Evolutionary conservation across 768 basidiomycete species (phyloP), one percentile per base, ranked within the genome.

Genomic region (Lentinula edodes): DNA sequence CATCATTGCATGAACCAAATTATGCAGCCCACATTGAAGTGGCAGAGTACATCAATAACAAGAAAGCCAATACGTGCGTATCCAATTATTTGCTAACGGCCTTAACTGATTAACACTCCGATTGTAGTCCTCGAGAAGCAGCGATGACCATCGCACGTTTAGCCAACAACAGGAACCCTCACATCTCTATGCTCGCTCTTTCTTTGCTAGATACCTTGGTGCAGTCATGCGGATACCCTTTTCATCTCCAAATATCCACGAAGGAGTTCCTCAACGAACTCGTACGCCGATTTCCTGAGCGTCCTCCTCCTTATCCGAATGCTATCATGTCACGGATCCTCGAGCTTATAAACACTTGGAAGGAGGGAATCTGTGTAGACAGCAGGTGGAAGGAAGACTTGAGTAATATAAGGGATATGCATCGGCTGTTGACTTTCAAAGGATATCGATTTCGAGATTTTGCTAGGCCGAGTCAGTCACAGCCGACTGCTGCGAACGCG

Each of bases 241-340:
- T 99, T 61, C 97, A 98, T 71, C 87, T 99, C 23, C 97, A 99
- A 73, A 91, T 98, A 67, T 81, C 90, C 16, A 98, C 96, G 45
- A 98, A 99, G 70, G 97, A 98, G 69, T 99, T 98, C 71, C 80
- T 98, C 16, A 99, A 99, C 75, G 97, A 98, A 71, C 88, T 99
- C 71, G 97, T 99, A 28, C 88, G 96, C 53, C 86, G 95, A 66
- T 98, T 99, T 72, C 97, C 97, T 6, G 97, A 99, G 75, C 86
- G 96, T 50, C 97, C 97, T 2, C 96, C 97, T 0, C 91, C 93
- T 1, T 94, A 95, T 71, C 93, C 93, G 0, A 91, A 93, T 2
- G 89, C 93, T 20, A 92, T 97, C 66, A 99, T 98, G 96, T 85
- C 88, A 1, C 85, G 91, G 63, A 95, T 97, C 65, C 78, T 99